phyloP scores from a whole-genome alignment of 2,329 filamentous ascomycete species.

The Fusarium pseudonygamai region DNA sequence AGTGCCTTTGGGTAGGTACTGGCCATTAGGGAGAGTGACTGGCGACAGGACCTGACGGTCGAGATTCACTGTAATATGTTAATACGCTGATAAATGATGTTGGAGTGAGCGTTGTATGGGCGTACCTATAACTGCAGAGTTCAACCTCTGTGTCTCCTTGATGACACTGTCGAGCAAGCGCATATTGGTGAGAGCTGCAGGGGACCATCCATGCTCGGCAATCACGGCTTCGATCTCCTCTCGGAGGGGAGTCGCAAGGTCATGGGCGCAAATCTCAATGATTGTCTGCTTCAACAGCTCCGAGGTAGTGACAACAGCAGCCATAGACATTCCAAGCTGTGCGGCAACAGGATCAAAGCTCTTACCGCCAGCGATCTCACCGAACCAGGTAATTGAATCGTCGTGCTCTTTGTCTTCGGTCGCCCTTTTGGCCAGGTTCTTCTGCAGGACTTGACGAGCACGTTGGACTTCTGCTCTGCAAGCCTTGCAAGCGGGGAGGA shows the following conservation, averaged over 20 bases:
- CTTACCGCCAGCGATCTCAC: not conserved
- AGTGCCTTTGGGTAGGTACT: not conserved
- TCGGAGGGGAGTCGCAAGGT: not conserved
- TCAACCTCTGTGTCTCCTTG: not conserved
- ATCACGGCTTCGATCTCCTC: not conserved
- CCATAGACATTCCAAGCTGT: not conserved
- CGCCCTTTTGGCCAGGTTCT: not conserved
- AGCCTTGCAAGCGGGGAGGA: not conserved
- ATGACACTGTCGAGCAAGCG: not conserved
- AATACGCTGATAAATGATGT: accelerated
- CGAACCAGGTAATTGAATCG: not conserved
- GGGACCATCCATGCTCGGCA: not conserved
- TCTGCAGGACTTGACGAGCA: not conserved
- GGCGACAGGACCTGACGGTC: not conserved
- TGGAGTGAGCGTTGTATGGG: too few species aligned
- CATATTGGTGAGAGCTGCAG: not conserved
- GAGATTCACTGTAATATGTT: not conserved
- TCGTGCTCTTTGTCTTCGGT: not conserved
- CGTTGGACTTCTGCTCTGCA: not conserved
- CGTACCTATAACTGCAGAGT: not conserved
- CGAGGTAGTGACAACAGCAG: not conserved
- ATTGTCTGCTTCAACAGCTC: not conserved
- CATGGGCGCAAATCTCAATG: not conserved
- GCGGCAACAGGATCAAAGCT: not conserved
- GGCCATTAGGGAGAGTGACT: not conserved